phyloP scores from a whole-genome alignment of 441 rosid species.

The Corymbia citriodora region DNA sequence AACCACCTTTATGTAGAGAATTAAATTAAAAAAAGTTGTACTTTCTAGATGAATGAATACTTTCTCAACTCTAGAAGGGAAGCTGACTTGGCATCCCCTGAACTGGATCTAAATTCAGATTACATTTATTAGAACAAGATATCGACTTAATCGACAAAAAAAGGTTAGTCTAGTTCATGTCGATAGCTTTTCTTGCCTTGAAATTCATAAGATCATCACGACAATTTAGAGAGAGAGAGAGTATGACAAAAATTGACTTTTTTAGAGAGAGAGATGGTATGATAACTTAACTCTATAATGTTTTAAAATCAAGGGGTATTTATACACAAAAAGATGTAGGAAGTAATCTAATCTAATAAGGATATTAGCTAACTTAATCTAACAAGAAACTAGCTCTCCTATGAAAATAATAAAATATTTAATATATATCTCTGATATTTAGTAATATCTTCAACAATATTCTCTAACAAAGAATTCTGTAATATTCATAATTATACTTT shows the following conservation, averaged over 20 bases:
- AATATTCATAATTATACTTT: not conserved
- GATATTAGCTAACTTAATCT: not conserved
- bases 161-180: not conserved
- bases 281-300: not conserved
- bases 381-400: not conserved
- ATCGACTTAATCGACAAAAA: not conserved
- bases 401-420: not conserved
- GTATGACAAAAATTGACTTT: not conserved
- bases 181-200: not conserved
- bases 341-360: not conserved
- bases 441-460: not conserved
- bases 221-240: not conserved
- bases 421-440: not conserved
- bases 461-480: not conserved
- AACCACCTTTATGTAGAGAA: not conserved
- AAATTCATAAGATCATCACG: not conserved
- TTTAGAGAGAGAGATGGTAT: not conserved
- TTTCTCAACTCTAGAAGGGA: not conserved
- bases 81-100: not conserved
- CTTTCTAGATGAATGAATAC: not conserved
- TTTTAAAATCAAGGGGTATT: not conserved
- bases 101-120: not conserved
- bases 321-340: accelerated
- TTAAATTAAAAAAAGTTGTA: not conserved
- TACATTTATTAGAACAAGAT: not conserved